Conservation (phyloP, 2,329 filamentous ascomycete species). For the Aspergillus viridinutans region DNA sequence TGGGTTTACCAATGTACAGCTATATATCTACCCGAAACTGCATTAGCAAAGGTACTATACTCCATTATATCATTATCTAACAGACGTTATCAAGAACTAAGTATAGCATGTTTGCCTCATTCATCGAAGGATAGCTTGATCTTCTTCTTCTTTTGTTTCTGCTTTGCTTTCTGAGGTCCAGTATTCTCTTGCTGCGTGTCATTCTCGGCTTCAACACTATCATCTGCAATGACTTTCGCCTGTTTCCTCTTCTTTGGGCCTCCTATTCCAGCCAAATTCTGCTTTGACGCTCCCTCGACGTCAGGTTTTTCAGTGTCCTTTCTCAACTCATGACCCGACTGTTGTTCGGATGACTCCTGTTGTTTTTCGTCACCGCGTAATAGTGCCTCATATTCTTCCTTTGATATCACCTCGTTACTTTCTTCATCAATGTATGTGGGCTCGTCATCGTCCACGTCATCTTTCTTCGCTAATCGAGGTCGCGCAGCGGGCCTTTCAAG, state of each 20-base stretch:
- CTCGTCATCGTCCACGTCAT: slow-evolving; percentile 39
- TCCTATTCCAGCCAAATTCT: slow-evolving; percentile 39
- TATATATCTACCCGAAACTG: not conserved
- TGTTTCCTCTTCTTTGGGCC: slow-evolving; percentile 41
- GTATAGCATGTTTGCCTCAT: slow-evolving; percentile 13
- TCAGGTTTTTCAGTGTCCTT: slow-evolving; percentile 6
- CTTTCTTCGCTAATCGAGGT: slow-evolving; percentile 32
- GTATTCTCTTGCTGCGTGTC: slow-evolving; percentile 19
- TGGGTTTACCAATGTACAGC: not conserved
- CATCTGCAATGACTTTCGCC: slow-evolving; percentile 38
- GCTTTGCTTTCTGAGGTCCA: slow-evolving; percentile 32
- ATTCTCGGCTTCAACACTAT: slow-evolving; percentile 18
- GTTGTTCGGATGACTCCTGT: slow-evolving; percentile 4
- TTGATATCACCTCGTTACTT: slow-evolving; percentile 42
- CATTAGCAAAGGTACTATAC: not conserved
- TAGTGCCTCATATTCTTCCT: slow-evolving; percentile 41
- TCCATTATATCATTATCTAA: not conserved
- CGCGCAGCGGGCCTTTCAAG: slow-evolving; percentile 35
- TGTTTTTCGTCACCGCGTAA: slow-evolving; percentile 23
- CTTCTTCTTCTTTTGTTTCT: slow-evolving; percentile 42
- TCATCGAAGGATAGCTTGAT: slow-evolving; percentile 46
- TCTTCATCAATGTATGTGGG: slow-evolving; percentile 44
- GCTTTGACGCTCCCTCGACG: slow-evolving; percentile 20
- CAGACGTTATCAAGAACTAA: not conserved
- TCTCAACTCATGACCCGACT: slow-evolving; percentile 8